These are phyloP conservation scores for Stagonosporopsis vannaccii DNA, from an alignment of 2,329 filamentous ascomycete species.

Conservation along the genomic window DNA sequence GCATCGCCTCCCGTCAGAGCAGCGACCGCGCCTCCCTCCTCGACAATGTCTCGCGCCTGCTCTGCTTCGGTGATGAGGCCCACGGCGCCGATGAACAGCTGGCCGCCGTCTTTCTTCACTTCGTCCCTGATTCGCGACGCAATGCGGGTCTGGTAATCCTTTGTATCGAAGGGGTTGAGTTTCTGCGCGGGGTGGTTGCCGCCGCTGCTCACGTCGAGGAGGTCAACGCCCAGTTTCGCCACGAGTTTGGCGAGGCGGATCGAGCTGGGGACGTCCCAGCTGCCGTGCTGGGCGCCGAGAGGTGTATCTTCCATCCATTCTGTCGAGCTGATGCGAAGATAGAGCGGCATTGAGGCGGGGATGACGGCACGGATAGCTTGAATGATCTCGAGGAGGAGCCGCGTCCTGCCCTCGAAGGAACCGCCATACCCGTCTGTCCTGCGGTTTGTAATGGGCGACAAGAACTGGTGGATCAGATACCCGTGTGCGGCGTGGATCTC, in stretches of 20 bases:
- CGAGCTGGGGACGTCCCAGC: slow-evolving; percentile 53
- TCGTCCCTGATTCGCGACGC: slow-evolving; percentile 56
- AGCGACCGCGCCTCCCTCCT: slow-evolving; percentile 34
- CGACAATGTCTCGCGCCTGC: slow-evolving; percentile 57
- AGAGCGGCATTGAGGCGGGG: slow-evolving; percentile 45
- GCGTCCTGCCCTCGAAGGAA: slow-evolving; percentile 49
- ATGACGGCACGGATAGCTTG: slow-evolving; percentile 45
- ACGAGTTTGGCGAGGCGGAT: slow-evolving; percentile 52
- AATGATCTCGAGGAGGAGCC: slow-evolving; percentile 53
- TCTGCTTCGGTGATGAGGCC: slow-evolving; percentile 62
- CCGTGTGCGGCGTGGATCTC: slow-evolving; percentile 56
- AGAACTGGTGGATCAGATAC: slow-evolving; percentile 53
- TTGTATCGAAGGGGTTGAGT: slow-evolving; percentile 49
- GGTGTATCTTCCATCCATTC: slow-evolving; percentile 50
- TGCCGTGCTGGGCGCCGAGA: slow-evolving; percentile 38
- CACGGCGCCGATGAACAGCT: slow-evolving; percentile 60
- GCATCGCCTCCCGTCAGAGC: slow-evolving; percentile 27
- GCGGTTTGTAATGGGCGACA: slow-evolving; percentile 51
- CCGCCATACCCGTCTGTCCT: slow-evolving; percentile 55
- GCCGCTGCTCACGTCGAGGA: slow-evolving; percentile 56
- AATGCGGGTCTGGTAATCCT: slow-evolving; percentile 60
- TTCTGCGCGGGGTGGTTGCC: slow-evolving; percentile 56
- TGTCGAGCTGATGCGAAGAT: slow-evolving; percentile 46
- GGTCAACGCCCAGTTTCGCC: slow-evolving; percentile 52
- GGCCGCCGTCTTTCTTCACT: slow-evolving; percentile 43